A percentile compares a stretch with the other conserved stretches of the same genome.
These are phyloP conservation scores for Neurospora intermedia DNA, from an alignment of 495 filamentous ascomycete genomes.

Conservation along the genomic window DNA sequence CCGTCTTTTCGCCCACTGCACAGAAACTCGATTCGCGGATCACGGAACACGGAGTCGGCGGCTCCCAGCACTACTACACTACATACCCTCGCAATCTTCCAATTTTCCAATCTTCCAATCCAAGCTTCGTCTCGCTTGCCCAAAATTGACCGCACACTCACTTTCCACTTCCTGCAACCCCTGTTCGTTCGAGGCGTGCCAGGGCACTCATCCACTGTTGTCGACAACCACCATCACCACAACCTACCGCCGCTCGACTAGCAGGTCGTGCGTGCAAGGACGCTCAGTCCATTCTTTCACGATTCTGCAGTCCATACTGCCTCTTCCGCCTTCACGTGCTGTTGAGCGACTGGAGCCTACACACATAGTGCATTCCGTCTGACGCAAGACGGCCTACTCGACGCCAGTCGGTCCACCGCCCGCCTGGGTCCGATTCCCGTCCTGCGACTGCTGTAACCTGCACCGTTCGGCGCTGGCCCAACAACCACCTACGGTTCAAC, in stretches of 20 bases:
- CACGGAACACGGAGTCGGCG: neutral
- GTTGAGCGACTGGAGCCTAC: neutral
- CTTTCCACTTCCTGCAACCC: neutral
- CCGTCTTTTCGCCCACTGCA: neutral
- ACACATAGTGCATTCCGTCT: neutral
- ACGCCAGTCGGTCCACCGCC: neutral
- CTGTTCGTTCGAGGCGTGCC: neutral
- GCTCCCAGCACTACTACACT: neutral
- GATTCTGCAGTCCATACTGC: neutral
- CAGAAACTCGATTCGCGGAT: neutral
- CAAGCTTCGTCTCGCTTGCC: neutral
- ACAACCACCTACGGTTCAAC: neutral
- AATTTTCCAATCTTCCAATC: neutral
- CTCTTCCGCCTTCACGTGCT: neutral
- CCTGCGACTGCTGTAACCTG: neutral
- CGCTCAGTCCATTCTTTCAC: neutral
- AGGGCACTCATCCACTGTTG: neutral
- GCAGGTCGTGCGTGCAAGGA: neutral
- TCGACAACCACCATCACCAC: neutral
- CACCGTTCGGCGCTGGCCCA: neutral
- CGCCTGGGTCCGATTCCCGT: neutral
- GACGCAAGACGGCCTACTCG: neutral
- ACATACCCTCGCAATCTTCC: neutral
- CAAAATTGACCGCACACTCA: neutral
- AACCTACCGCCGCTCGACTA: neutral